Evolutionary conservation across 2,329 filamentous ascomycete genomes (phyloP).

Genomic region (Xylaria multiplex): DNA sequence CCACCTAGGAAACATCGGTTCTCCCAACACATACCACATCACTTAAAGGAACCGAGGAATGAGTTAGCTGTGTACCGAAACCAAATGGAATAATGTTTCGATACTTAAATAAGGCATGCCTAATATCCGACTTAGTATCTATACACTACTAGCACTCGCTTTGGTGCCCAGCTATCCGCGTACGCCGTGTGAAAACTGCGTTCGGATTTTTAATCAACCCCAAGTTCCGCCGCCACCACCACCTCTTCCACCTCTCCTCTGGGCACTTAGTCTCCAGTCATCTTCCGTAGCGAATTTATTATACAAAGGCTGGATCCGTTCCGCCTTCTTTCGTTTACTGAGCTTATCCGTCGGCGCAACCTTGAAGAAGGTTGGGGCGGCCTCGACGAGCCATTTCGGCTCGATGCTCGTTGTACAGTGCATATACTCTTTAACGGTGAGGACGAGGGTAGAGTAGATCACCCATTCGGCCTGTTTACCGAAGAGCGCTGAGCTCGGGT

Average conservation of each 20-base stretch:
- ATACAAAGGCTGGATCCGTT: conserved; percentile 93
- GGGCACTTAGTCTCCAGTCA: conserved; percentile 92
- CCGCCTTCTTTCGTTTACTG: conserved; percentile 91
- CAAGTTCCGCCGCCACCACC: conserved; percentile 91
- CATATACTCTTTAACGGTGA: conserved; percentile 99
- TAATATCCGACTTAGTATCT: not conserved
- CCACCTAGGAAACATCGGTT: not conserved
- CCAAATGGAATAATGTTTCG: not conserved
- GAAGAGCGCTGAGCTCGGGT: conserved; percentile 90
- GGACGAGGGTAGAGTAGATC: conserved; percentile 88
- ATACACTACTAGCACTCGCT: conserved; percentile 2
- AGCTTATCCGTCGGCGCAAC: conserved; percentile 87
- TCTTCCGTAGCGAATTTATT: conserved; percentile 93
- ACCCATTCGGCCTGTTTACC: conserved; percentile 97
- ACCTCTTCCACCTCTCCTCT: conserved; percentile 83
- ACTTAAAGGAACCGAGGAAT: not conserved
- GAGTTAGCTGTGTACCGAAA: not conserved
- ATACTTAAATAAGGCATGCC: not conserved
- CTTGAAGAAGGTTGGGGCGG: conserved; percentile 99
- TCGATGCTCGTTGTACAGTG: conserved; percentile 92
- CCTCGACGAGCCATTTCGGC: conserved; percentile 92
- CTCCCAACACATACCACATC: not conserved
- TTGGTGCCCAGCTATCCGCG: not conserved
- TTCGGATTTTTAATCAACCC: conserved; percentile 67
- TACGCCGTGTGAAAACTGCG: not conserved